Percentiles rank a stretch among this genome's conserved stretches.
Conservation (phyloP, 2,329 filamentous ascomycete species). For the Apiospora aurea region DNA sequence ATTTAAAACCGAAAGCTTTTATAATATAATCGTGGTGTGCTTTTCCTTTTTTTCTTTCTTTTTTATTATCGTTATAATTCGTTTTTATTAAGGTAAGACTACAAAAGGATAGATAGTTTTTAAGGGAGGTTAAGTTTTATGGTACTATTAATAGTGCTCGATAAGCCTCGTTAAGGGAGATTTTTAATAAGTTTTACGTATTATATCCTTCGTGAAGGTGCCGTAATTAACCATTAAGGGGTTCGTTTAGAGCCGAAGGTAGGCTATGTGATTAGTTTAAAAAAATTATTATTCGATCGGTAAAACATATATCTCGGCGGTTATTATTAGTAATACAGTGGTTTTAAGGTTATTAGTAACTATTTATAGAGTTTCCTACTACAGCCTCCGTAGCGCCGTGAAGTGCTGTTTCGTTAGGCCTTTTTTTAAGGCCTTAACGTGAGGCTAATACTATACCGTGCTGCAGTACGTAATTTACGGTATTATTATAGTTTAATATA, state of each 20-base stretch:
- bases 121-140: background rate
- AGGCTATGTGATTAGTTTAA: background rate
- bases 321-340: background rate
- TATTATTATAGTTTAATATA: background rate
- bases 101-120: background rate
- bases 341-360: background rate
- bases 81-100: background rate
- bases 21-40: background rate
- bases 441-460: background rate
- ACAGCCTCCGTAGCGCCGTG: background rate
- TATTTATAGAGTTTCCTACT: background rate
- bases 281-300: background rate
- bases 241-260: background rate
- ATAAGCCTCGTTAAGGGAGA: background rate
- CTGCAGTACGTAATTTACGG: background rate
- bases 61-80: background rate
- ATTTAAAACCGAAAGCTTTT: background rate
- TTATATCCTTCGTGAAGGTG: background rate
- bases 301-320: background rate
- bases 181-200: background rate
- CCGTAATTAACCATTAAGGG: background rate
- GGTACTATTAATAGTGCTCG: background rate
- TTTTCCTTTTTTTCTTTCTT: background rate
- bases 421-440: background rate
- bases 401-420: background rate